Base-by-base conservation (phyloP, 345 rosid species). In the Punica granatum region DNA sequence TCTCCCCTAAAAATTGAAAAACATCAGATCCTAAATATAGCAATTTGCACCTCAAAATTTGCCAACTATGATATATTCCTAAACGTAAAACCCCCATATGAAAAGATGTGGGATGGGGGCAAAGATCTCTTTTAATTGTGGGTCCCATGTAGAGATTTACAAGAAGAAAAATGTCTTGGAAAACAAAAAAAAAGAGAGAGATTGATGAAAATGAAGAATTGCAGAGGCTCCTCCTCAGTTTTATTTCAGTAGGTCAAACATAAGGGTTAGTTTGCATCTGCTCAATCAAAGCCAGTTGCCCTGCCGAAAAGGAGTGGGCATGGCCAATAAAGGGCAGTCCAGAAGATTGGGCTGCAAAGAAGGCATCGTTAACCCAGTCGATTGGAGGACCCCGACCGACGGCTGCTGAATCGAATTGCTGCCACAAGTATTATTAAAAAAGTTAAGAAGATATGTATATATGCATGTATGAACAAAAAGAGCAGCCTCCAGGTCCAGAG, bases 341-440 rank as follows among this genome's bases (percentile, higher is more conserved):
- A 86, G 70, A 60, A 84, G 69, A 64, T 86, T 85, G n/a, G 90
- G 88, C 71, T 88, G 98, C 73, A 83, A 69, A 12, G 92, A 85
- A 44, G 83, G 49, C 8, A 85, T 82, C 33, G 86, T 61, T 60
- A 82, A 82, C 51, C 92, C 95, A 19, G 84, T 76, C 46, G 93
- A 79, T 67, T 84, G 95, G 13, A 88, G 75, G 46, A 82, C 89
- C 75, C 90, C 97, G 1, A 77, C 78, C 15, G 90, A 68, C 41
- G 84, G 80, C 72, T 79, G 91, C 77, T 85, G 91, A 64, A 90
- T 82, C 21, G 95, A 82, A 68, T 94, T 86, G 86, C 78, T 71
- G 69, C 65, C 39, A 9, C 59, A 28, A 51, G 37, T 18, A 39
- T 21, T 14, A 8, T 16, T n/a, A 35, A 23, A 35, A 26, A 36